These are phyloP conservation scores for Aspergillus sp. DNA, from an alignment of 2,329 filamentous ascomycete genomes.

Conservation along the genomic window DNA sequence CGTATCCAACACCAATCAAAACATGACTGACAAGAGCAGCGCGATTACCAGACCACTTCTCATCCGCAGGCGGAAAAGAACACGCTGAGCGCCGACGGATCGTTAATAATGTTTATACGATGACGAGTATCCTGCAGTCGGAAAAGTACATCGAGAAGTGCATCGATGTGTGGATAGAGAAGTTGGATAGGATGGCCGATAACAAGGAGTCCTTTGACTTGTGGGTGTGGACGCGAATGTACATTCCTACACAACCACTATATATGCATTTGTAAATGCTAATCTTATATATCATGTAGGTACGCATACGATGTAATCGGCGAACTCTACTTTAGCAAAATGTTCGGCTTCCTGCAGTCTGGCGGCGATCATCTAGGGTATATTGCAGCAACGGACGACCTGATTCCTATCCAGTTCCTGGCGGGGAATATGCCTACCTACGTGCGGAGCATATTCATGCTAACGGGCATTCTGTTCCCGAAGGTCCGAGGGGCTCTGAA, in stretches of 20 bases:
- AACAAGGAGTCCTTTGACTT: constrained; percentile 21
- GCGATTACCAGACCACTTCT: constrained; percentile 26
- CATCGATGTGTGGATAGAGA: constrained; percentile 20
- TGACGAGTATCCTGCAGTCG: constrained; percentile 28
- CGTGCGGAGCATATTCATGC: constrained; percentile 27
- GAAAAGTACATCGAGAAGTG: constrained; percentile 27
- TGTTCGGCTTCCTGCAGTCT: constrained; percentile 45
- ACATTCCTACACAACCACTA: neutral
- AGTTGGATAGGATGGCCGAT: constrained; percentile 18
- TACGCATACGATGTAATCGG: constrained; percentile 48
- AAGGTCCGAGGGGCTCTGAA: constrained; percentile 25
- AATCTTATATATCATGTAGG: constrained; percentile 17
- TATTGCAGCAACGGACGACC: constrained; percentile 36
- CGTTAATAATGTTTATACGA: constrained; percentile 24
- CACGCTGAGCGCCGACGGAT: constrained; percentile 28
- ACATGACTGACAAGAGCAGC: constrained; percentile 4
- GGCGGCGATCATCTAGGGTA: constrained; percentile 40
- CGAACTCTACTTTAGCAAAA: constrained; percentile 41
- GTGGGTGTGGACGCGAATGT: constrained; percentile 28
- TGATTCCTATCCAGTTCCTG: constrained; percentile 33
- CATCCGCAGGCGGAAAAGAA: constrained; percentile 21
- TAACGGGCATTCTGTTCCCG: constrained; percentile 24
- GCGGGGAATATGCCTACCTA: constrained; percentile 31
- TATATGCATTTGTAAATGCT: neutral
- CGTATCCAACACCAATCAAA: no score